Conservation (phyloP, 2,329 filamentous ascomycete species). For the Triangularia verruculosa region DNA sequence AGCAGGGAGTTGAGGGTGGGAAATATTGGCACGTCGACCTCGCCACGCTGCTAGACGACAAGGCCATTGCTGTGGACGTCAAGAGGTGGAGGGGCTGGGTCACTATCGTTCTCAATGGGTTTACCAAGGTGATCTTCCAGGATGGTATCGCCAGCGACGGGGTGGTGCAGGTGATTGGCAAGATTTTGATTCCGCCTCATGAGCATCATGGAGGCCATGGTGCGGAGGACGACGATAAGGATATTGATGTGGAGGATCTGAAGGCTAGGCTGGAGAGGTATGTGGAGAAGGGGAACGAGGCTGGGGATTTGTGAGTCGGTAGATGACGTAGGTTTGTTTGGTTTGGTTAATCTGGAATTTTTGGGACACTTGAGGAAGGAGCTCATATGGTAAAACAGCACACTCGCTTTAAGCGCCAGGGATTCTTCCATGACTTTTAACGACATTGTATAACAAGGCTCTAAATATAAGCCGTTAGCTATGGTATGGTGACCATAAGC, state of each 20-base stretch:
- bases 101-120: slow-evolving; percentile 72
- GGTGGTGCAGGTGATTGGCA: slow-evolving; percentile 73
- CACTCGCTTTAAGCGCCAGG: neutral
- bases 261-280: slow-evolving; percentile 24
- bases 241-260: slow-evolving; percentile 23
- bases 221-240: slow-evolving; percentile 43
- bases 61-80: slow-evolving; percentile 69
- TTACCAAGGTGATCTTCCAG: slow-evolving; percentile 59
- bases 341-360: no score
- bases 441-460: neutral
- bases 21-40: slow-evolving; percentile 58
- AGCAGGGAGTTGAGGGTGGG: slow-evolving; percentile 27
- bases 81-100: slow-evolving; percentile 65
- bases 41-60: slow-evolving; percentile 66
- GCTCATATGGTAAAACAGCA: neutral
- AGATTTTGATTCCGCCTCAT: slow-evolving; percentile 74
- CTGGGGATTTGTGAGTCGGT: slow-evolving; percentile 7
- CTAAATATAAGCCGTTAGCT: neutral
- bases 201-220: slow-evolving; percentile 37
- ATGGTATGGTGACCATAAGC: neutral
- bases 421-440: neutral
- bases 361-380: neutral
- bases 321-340: neutral
- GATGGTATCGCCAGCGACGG: slow-evolving; percentile 76
- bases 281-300: slow-evolving; percentile 11